These are phyloP conservation scores for Pythium biforme DNA, from an alignment of 352 stramenopile genomes.

Conservation along the genomic window DNA sequence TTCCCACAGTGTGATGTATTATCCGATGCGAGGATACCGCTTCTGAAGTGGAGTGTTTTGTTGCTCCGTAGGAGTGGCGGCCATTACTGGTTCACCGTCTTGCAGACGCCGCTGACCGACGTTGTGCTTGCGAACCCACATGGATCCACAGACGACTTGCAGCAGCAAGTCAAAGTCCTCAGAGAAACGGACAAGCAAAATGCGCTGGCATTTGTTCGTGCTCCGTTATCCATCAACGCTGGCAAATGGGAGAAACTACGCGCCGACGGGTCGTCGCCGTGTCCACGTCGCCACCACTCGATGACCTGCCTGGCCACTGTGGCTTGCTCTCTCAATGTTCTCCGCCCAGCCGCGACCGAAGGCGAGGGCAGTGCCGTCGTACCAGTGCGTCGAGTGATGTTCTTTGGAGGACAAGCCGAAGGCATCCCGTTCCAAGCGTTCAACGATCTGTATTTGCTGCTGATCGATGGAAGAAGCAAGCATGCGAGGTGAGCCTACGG, in stretches of 20 bases:
- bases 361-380: constrained; percentile 10
- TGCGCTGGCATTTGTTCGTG: constrained; percentile 41
- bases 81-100: constrained; percentile 76
- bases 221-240: constrained; percentile 36
- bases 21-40: neutral
- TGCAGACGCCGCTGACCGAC: constrained; percentile 31
- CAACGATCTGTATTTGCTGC: constrained; percentile 57
- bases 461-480: constrained; percentile 28
- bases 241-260: constrained; percentile 65
- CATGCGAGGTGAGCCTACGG: neutral
- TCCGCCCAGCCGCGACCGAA: constrained; percentile 9
- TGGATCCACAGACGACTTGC: constrained; percentile 2
- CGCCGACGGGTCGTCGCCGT: constrained; percentile 38
- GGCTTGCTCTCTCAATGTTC: constrained; percentile 23
- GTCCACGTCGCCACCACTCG: constrained; percentile 55
- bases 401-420: constrained; percentile 73
- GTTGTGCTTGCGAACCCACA: neutral
- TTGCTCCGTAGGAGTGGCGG: constrained; percentile 45
- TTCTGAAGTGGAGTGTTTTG: neutral
- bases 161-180: neutral
- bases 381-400: constrained; percentile 43
- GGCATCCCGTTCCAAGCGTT: constrained; percentile 67
- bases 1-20: neutral
- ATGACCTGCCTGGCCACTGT: constrained; percentile 57
- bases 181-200: constrained; percentile 11